Percentiles rank a stretch among this genome's conserved stretches.
Conservation (phyloP, 2,329 filamentous ascomycete species). For the Xylogone sp. region DNA sequence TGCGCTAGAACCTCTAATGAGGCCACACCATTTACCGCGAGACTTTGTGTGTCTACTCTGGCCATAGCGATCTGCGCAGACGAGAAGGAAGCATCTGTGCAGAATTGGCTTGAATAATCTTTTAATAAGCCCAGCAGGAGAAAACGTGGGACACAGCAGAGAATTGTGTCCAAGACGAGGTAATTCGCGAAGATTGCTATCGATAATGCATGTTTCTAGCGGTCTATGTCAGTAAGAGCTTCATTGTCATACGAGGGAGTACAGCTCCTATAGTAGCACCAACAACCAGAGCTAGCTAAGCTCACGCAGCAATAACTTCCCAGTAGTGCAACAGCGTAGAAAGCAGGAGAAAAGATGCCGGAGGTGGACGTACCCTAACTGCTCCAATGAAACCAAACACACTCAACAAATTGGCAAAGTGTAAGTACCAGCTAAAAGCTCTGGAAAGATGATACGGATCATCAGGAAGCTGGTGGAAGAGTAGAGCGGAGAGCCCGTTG, state of each 20-base stretch:
- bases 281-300: constrained; percentile 25
- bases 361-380: constrained; percentile 31
- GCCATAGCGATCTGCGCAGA: not conserved
- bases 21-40: too few relatives aligned
- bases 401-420: constrained; percentile 34
- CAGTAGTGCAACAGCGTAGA: constrained; percentile 15
- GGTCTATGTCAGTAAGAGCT: not conserved
- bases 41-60: not conserved
- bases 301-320: constrained; percentile 36
- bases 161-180: constrained; percentile 26
- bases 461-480: constrained; percentile 28
- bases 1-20: not conserved
- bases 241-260: not conserved
- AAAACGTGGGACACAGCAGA: constrained; percentile 24
- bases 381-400: constrained; percentile 38
- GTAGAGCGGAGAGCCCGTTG: constrained; percentile 24
- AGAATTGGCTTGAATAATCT: not conserved
- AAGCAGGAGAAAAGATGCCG: not conserved
- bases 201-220: constrained; percentile 23
- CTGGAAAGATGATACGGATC: constrained; percentile 27
- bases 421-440: constrained; percentile 34
- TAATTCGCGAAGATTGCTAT: constrained; percentile 27
- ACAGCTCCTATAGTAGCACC: too few relatives aligned
- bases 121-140: constrained; percentile 13
- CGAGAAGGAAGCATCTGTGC: not conserved